Evolutionary conservation across 2,329 filamentous ascomycete species (phyloP).

Genomic region (Aspergillus hiratsukae): DNA sequence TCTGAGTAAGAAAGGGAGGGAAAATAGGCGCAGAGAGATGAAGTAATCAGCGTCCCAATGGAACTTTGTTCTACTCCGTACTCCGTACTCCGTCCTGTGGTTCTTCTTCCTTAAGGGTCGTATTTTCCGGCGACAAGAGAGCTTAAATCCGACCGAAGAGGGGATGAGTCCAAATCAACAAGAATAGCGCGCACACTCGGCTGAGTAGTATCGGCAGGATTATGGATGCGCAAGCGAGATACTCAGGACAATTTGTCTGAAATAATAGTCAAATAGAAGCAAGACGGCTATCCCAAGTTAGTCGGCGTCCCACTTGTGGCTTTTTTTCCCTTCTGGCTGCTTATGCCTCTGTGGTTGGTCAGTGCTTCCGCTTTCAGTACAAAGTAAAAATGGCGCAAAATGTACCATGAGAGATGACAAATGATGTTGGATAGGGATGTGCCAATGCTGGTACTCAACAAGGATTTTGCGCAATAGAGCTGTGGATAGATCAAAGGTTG

Average conservation of each 20-base stretch:
- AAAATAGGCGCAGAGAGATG: background rate
- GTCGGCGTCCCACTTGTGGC: background rate
- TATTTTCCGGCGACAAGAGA: no score
- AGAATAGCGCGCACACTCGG: background rate
- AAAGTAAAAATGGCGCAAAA: background rate
- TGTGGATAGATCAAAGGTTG: background rate
- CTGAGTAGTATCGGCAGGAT: background rate
- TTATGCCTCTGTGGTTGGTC: background rate
- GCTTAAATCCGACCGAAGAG: background rate
- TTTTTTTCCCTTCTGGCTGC: background rate
- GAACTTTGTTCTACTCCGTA: background rate
- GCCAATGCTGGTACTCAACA: no score
- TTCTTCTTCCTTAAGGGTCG: no score
- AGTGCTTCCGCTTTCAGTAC: background rate
- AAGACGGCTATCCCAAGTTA: background rate
- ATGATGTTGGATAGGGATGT: background rate
- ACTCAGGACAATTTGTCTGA: no score
- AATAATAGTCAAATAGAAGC: background rate
- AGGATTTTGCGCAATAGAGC: no score
- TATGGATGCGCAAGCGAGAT: background rate
- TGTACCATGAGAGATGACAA: background rate
- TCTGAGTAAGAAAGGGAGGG: background rate
- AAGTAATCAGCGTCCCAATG: background rate
- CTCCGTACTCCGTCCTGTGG: no score
- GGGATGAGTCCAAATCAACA: background rate